Base-by-base conservation (phyloP, 257 asterid genomes). In the Solanum ossicruentum region DNA sequence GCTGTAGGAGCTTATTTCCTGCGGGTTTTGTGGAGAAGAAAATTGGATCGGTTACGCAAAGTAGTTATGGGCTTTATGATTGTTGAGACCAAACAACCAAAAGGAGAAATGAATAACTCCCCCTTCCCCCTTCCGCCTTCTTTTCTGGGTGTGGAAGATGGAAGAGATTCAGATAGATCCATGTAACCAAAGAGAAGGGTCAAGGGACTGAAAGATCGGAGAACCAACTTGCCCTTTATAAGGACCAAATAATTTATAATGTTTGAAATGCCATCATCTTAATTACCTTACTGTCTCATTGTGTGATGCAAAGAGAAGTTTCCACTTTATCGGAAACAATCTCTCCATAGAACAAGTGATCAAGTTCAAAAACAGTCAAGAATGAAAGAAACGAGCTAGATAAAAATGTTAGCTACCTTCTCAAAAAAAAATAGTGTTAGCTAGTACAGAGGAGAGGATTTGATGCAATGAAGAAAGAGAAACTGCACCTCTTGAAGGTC, bases 401-500 rank as follows among this genome's bases (percentile, higher is more conserved):
- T n/a, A 49, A 8, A 3, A 63, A 57, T 45, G 12, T 12, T 72
- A 21, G 61, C 65, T 26, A 84, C 39, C 39, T 36, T 36, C 39
- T 36, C 39, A 36, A 36, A 4, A 4, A 4, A 36, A 3, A 36
- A 36, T 36, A 36, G 80, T 45, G 12, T 12, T 72, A 21, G 61
- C 65, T 26, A 84, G 51, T 56, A 3, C 45, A 16, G 10, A 73
- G 7, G 52, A 56, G 71, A 73, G 20, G 78, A 75, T 52, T 32
- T 36, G 55, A 13, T 18, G 39, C 28, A 65, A 39, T 1, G 69
- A 61, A 81, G 83, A 63, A 80, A 43, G 73, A 82, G 86, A 86
- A 83, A 69, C 58, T 45, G 81, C 78, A 95, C 98, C 97, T 95
- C 86, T 92, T 26, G 81, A 77, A 23, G 94, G 90, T 88, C 89